phyloP scores from a whole-genome alignment of 257 asterid species.

The Linaria vulgaris region DNA sequence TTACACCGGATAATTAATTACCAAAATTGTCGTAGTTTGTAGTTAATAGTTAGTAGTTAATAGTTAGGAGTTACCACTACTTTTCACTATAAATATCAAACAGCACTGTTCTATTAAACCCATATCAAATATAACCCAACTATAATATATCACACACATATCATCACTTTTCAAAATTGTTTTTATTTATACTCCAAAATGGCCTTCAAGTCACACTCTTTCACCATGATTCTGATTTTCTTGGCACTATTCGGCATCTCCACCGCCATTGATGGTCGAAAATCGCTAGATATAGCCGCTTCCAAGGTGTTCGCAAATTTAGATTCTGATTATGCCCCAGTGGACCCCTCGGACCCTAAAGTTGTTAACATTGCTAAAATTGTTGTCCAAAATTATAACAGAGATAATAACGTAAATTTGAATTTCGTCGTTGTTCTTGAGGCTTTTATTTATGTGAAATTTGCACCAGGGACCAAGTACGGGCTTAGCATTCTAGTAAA shows the following conservation, averaged over 20 bases:
- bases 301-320: neutral
- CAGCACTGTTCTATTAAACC: too few relatives aligned
- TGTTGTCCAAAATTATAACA: constrained; percentile 20
- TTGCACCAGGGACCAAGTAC: neutral
- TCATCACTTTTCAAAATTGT: too few relatives aligned
- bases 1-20: too few relatives aligned
- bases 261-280: constrained; percentile 20
- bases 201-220: constrained; percentile 23
- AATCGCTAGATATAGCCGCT: neutral
- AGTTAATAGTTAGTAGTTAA: too few relatives aligned
- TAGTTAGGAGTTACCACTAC: too few relatives aligned
- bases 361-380: constrained; percentile 7
- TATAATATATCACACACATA: too few relatives aligned
- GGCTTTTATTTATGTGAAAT: neutral
- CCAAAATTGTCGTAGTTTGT: too few relatives aligned
- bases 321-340: neutral
- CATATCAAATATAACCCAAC: too few relatives aligned
- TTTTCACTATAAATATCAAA: too few relatives aligned
- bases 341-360: constrained; percentile 2
- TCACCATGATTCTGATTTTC: neutral
- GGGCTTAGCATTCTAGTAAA: neutral
- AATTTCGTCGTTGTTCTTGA: neutral
- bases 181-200: constrained; percentile 13
- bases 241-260: constrained; percentile 8
- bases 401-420: neutral